Evolutionary conservation across 2,329 filamentous ascomycete genomes (phyloP), one percentile per base, ranked within the genome.

Genomic region (Alternaria triticimaculans): DNA sequence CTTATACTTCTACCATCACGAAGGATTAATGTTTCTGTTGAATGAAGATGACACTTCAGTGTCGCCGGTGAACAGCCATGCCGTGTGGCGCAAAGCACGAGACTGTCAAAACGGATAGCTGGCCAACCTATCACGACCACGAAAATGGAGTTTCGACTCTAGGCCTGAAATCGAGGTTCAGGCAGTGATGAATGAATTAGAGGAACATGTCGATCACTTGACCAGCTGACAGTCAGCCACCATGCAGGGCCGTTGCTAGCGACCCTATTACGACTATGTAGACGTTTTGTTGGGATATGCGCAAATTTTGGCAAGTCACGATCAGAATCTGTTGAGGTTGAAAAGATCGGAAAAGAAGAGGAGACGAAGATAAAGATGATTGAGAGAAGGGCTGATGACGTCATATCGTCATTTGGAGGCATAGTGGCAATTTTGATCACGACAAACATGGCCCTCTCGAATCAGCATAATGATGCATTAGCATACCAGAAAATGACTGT

Each of bases 161-260:
- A 21, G 8, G 28, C 20, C 21, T 37, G 28, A 15, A 23, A n/a
- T 2, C 6, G n/a, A 5, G 20, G 30, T 18, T n/a, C 2, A 23
- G 20, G 49, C 2, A 37, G 28, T 26, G 18, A 37, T 33, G 28
- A 37, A 51, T 21, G 1, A 23, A 51, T 3, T 14, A 37, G 49
- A 12, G 9, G 3, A 51, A 15, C 7, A 15, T 3, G 49, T 2
- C 28, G 28, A 51, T 51, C 49, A 51, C 14, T 37, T 51, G 49
- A 51, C 18, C 49, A 37, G 49, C 49, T 51, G 49, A 51, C 28
- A n/a, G 49, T 23, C 20, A 51, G 49, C 49, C 49, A 37, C 49
- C 18, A 51, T 33, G 49, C 49, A 23, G 21, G 18, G 18, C 2
- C 14, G 12, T n/a, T 21, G 28, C 3, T 23, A 51, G 49, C 15